Base-by-base conservation (phyloP, 768 basidiomycete genomes). In the Tricholoma furcatifolium region DNA sequence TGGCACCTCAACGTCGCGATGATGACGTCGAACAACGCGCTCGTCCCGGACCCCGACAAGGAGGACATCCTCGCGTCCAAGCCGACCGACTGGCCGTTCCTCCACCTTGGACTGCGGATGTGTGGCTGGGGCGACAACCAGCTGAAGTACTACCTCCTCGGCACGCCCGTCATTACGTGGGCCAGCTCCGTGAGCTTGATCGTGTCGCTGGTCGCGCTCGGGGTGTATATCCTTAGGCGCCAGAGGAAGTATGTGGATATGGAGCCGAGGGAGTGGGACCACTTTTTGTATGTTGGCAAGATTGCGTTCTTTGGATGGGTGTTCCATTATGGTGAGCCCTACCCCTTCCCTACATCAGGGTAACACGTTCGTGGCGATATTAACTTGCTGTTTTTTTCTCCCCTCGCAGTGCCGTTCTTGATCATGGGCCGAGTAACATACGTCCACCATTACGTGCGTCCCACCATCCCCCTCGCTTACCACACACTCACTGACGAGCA, bases 21-120 rank as follows among this genome's bases (percentile, higher is more conserved):
- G 97, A 94, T 95, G 92, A 97, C 96, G 0, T 98, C 97, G 4
- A 99, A 99, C 75, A 99, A 99, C 65, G 96, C 97, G 0, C 86
- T 99, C 50, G 69, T 98, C 36, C 97, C 97, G 1, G 94, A 99
- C 63, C 93, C 96, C 0, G 97, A 99, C 77, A 98, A 98, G 72
- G 93, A 96, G 61, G 97, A 99, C 67, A 93, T 98, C 65, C 84
- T 99, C 47, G 97, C 96, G 0, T 96, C 93, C 31, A 83, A 81
- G 60, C 95, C 96, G 0, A 80, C 81, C 35, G 95, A 98, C 63
- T 99, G 97, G 96, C 96, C 96, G 0, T 85, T 90, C 73, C 75
- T 98, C 36, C 84, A 83, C 42, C 78, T 95, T 14, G 96, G 96
- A 20, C 70, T 99, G 65, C 81, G 96, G 17, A 99, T 99, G 96